phyloP scores from a whole-genome alignment of 2,329 filamentous ascomycete species.

The Colletotrichum sp. region DNA sequence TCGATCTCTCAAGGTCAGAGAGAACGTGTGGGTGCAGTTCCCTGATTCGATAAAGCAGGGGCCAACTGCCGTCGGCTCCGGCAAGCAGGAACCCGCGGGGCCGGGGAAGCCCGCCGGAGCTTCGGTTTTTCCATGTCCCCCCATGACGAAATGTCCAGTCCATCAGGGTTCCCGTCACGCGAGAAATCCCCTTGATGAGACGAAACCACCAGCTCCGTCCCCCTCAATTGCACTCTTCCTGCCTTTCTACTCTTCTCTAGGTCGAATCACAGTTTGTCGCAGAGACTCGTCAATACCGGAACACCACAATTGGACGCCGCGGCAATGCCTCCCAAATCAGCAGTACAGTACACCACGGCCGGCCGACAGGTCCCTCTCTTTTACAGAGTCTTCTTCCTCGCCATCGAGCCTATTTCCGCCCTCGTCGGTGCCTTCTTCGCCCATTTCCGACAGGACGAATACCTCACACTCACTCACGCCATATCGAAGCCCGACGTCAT shows the following conservation, averaged over 20 bases:
- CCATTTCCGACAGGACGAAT: conserved; percentile 55
- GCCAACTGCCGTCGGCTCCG: background rate
- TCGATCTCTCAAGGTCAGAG: background rate
- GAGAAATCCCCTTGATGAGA: conserved; percentile 11
- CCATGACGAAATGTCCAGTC: background rate
- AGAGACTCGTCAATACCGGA: background rate
- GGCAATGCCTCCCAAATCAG: conserved; percentile 23
- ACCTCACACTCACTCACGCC: conserved; percentile 69
- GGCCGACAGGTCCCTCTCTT: conserved; percentile 58
- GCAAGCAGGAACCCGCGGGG: background rate
- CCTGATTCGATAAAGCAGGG: background rate
- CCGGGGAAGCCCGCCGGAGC: background rate
- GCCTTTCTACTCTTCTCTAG: background rate
- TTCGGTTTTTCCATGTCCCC: conserved; percentile 10
- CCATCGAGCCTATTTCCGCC: conserved; percentile 67
- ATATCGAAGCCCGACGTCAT: conserved; percentile 52
- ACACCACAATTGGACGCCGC: background rate
- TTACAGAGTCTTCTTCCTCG: conserved; percentile 78
- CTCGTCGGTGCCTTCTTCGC: conserved; percentile 58
- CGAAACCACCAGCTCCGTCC: background rate
- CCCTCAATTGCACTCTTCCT: background rate
- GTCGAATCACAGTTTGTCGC: background rate
- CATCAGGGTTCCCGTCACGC: conserved; percentile 19
- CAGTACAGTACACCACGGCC: conserved; percentile 3
- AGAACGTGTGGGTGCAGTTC: background rate